phyloP scores from a whole-genome alignment of 148 eudicot genomes.

The Pharnaceum exiguum region DNA sequence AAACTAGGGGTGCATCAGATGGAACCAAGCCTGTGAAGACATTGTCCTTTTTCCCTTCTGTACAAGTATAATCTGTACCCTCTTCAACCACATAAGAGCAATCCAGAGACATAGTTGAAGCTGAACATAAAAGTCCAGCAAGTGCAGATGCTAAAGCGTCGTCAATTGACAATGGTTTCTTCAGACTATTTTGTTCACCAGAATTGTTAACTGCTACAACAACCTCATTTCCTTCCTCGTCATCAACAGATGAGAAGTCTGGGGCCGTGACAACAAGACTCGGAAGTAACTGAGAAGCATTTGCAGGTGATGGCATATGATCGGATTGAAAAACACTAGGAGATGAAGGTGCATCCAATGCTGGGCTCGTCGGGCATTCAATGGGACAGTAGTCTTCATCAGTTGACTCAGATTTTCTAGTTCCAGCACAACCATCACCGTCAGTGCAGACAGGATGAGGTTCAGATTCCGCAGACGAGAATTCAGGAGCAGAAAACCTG shows the following conservation, averaged over 20 bases:
- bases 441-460: constrained; percentile 36
- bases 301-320: constrained; percentile 12
- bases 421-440: constrained; percentile 25
- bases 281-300: constrained; percentile 37
- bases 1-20: constrained; percentile 12
- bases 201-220: constrained; percentile 28
- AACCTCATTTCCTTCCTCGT: constrained; percentile 46
- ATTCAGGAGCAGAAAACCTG: constrained; percentile 56
- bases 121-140: constrained; percentile 53
- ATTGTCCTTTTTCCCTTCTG: constrained; percentile 7
- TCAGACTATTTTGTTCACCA: constrained; percentile 27
- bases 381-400: constrained; percentile 23
- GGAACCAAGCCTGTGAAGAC: constrained; percentile 8
- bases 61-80: constrained; percentile 13
- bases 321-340: background rate
- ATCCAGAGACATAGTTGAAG: constrained; percentile 21
- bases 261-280: constrained; percentile 73
- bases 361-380: constrained; percentile 18
- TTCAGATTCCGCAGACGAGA: constrained; percentile 42
- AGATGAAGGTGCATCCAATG: constrained; percentile 10
- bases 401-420: constrained; percentile 25
- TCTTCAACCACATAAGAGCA: constrained; percentile 16
- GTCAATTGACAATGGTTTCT: constrained; percentile 62
- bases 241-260: constrained; percentile 60
- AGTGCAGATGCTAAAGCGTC: constrained; percentile 89